Evolutionary conservation across 371 early-diverging fungal genomes (phyloP).

Genomic region (Zancudomyces culisetae): DNA sequence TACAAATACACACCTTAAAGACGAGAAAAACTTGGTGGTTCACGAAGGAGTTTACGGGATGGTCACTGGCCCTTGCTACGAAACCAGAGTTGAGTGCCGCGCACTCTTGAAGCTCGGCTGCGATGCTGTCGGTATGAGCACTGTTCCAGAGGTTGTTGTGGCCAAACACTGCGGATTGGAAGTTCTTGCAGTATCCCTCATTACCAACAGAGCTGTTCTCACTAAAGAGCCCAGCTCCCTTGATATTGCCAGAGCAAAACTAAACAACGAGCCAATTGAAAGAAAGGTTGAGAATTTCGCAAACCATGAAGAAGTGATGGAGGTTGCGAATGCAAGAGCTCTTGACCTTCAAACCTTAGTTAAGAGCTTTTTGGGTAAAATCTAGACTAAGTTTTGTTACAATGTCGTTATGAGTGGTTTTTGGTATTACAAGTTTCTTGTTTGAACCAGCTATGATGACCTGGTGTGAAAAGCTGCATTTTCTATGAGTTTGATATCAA

Average conservation of each 20-base stretch:
- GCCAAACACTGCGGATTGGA: conserved; percentile 77
- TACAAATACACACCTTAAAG: conserved; percentile 6
- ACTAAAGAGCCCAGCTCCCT: conserved; percentile 44
- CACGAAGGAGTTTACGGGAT: conserved; percentile 67
- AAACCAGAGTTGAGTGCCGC: conserved; percentile 73
- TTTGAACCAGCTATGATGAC: no score
- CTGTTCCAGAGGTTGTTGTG: conserved; percentile 76
- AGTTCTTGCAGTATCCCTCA: conserved; percentile 62
- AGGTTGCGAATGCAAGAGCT: conserved; percentile 35
- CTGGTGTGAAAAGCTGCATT: no score
- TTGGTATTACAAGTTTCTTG: no score
- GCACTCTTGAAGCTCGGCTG: conserved; percentile 51
- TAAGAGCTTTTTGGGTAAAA: conserved; percentile 28
- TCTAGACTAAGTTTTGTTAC: no score
- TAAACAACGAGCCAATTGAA: conserved; percentile 12
- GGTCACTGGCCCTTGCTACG: conserved; percentile 82
- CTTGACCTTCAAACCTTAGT: conserved; percentile 47
- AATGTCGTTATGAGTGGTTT: no score
- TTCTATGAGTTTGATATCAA: no score
- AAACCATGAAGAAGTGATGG: conserved; percentile 70
- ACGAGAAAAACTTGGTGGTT: conserved; percentile 14
- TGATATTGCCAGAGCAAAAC: conserved; percentile 26
- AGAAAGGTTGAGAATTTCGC: conserved; percentile 5
- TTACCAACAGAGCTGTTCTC: conserved; percentile 61
- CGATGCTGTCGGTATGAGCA: conserved; percentile 85